Conservation (phyloP, 495 filamentous ascomycete genomes). For the Podospora comata region DNA sequence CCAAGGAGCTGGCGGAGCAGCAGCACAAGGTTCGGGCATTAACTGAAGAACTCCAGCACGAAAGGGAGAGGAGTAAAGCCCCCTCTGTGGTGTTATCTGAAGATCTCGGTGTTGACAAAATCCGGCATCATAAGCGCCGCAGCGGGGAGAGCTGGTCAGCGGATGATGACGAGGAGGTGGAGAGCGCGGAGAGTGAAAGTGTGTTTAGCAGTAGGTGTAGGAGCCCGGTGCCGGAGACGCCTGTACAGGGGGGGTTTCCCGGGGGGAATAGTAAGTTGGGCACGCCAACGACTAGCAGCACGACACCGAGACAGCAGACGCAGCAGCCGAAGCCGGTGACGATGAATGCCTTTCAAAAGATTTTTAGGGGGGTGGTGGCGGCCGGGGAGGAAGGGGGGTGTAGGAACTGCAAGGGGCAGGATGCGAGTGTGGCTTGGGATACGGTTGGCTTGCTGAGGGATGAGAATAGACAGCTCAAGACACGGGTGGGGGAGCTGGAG, state of each 20-base stretch:
- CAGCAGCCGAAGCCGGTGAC: slow-evolving; percentile 15
- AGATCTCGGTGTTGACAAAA: slow-evolving; percentile 53
- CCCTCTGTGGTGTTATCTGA: slow-evolving; percentile 40
- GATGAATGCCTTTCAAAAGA: slow-evolving; percentile 49
- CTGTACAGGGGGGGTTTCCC: neutral
- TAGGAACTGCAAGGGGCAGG: slow-evolving; percentile 58
- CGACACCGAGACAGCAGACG: slow-evolving; percentile 16
- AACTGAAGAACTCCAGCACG: slow-evolving; percentile 59
- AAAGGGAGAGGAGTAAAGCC: slow-evolving; percentile 35
- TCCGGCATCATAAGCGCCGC: slow-evolving; percentile 46
- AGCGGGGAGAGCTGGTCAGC: slow-evolving; percentile 43
- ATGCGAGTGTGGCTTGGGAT: slow-evolving; percentile 66
- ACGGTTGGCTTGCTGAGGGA: slow-evolving; percentile 66
- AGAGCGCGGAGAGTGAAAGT: slow-evolving; percentile 56
- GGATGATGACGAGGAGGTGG: slow-evolving; percentile 53
- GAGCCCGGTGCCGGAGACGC: slow-evolving; percentile 35
- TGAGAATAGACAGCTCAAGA: slow-evolving; percentile 70
- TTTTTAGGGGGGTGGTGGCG: slow-evolving; percentile 45
- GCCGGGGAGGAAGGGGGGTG: slow-evolving; percentile 44
- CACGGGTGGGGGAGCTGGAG: slow-evolving; percentile 63
- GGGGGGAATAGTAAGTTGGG: neutral
- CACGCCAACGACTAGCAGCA: slow-evolving; percentile 12
- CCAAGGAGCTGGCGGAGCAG: slow-evolving; percentile 61
- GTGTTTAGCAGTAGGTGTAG: slow-evolving; percentile 59
- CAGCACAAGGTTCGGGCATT: slow-evolving; percentile 52